These are phyloP conservation scores for Vaccinium corymbosum DNA, from an alignment of 148 eudicot species.

Conservation along the genomic window DNA sequence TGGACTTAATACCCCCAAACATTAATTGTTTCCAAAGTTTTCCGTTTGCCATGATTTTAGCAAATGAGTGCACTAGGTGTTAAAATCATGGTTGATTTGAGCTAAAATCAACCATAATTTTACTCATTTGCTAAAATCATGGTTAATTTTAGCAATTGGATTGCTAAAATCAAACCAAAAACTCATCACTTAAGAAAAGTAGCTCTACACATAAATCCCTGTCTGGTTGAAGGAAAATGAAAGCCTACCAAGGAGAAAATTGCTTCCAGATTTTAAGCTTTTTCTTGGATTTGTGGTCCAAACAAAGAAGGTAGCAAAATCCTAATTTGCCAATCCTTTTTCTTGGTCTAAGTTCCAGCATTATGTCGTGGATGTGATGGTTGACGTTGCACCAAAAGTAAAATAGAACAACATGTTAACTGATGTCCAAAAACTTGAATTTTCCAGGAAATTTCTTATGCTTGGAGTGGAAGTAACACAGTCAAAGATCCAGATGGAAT, in stretches of 20 bases:
- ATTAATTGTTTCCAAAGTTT: too few species aligned
- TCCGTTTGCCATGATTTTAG: too few species aligned
- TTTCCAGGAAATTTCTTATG: not conserved
- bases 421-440: not conserved
- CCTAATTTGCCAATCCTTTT: not conserved
- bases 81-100: too few species aligned
- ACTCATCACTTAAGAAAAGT: not conserved
- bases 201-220: not conserved
- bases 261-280: not conserved
- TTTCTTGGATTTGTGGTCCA: not conserved
- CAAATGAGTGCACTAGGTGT: too few species aligned
- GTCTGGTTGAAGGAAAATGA: not conserved
- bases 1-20: too few species aligned
- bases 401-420: not conserved
- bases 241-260: not conserved
- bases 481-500: conserved; percentile 1
- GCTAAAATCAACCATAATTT: too few species aligned
- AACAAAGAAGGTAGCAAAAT: conserved; percentile 1
- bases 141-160: too few species aligned
- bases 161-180: too few species aligned
- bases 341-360: not conserved
- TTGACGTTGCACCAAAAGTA: not conserved
- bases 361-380: not conserved
- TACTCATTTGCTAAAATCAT: too few species aligned
- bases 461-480: not conserved